Conservation (phyloP, 2,329 filamentous ascomycete genomes). For the Fusarium burgessii region DNA sequence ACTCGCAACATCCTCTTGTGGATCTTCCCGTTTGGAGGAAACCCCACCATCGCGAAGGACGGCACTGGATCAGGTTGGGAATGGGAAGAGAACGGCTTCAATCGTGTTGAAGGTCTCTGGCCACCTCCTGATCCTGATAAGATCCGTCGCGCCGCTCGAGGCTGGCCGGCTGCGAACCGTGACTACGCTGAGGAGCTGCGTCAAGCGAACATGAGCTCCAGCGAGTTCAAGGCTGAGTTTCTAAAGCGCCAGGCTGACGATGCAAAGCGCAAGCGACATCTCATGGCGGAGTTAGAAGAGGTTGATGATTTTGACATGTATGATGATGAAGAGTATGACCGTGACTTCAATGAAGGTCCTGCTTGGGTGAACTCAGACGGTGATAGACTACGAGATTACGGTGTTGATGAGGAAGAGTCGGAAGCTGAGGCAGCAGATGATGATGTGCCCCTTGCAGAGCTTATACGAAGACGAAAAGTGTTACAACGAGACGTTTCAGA, state of each 20-base stretch:
- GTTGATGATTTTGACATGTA: constrained; percentile 67
- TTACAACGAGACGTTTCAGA: constrained; percentile 49
- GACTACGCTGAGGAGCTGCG: constrained; percentile 51
- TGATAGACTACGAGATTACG: constrained; percentile 79
- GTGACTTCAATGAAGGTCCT: constrained; percentile 50
- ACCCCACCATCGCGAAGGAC: constrained; percentile 56
- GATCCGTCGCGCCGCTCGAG: constrained; percentile 56
- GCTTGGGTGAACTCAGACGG: constrained; percentile 82
- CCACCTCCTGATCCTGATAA: constrained; percentile 74
- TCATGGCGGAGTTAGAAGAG: constrained; percentile 65
- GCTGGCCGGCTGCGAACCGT: constrained; percentile 56
- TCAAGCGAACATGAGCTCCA: constrained; percentile 54
- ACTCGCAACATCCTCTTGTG: constrained; percentile 73
- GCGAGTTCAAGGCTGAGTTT: constrained; percentile 64
- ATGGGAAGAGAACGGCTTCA: constrained; percentile 83
- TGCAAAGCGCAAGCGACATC: constrained; percentile 53
- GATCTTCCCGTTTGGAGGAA: constrained; percentile 74
- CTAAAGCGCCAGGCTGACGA: constrained; percentile 62
- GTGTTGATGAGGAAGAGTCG: constrained; percentile 79
- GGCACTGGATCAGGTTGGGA: constrained; percentile 63
- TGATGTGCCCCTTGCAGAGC: constrained; percentile 76
- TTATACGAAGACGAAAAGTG: constrained; percentile 69
- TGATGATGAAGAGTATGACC: constrained; percentile 69
- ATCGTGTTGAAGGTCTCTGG: constrained; percentile 71
- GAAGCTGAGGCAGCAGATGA: constrained; percentile 55